Evolutionary conservation across 179 eudicot genomes (phyloP), one percentile per base, ranked within the genome.

Genomic region (Gypsophila paniculata): DNA sequence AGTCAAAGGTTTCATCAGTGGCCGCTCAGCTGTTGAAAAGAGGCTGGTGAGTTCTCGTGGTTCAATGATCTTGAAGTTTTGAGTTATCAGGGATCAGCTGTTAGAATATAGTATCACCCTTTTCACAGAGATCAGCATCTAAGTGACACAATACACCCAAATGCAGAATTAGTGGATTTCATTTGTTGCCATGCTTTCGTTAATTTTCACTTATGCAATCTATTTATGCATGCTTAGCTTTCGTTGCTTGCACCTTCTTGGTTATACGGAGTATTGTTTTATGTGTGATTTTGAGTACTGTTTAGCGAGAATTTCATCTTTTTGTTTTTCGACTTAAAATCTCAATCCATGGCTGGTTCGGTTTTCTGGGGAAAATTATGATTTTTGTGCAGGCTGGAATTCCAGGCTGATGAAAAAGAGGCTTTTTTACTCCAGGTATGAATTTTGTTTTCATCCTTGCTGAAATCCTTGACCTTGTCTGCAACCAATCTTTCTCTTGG

Each of bases 1-100:
- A 83, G 78, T 84, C 88, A 68, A 94, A 94, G 78, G 88, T 91
- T 78, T 88, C 97, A 53, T 88, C 96, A 32, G 99, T 94, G 72
- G 99, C 94, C 79, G 94, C 99, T 80, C 96, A 86, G 65, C 85
- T 94, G 87, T 73, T 94, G 81, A 94, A 94, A 83, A 89, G 97
- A 84, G 97, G 99, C 75, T 94, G 99, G 99, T 94, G 82, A 78
- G 97, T 86, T n/a, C 58, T 52, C 32, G 64, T n/a, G 38, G 22
- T 0, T 65, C 52, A 21, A 15, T 75, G 13, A 39, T 78, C 21
- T 61, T 15, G 13, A 32, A 42, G 15, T 42, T 25, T 29, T 29
- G 21, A 4, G 22, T 67, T 15, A 22, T 60, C 34, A 44, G 17
- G 29, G 71, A 51, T 71, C 34, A 4, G 34, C 34, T 29, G 34